Conservation (phyloP, 768 basidiomycete species). For the Nevesoporus exiguus region DNA sequence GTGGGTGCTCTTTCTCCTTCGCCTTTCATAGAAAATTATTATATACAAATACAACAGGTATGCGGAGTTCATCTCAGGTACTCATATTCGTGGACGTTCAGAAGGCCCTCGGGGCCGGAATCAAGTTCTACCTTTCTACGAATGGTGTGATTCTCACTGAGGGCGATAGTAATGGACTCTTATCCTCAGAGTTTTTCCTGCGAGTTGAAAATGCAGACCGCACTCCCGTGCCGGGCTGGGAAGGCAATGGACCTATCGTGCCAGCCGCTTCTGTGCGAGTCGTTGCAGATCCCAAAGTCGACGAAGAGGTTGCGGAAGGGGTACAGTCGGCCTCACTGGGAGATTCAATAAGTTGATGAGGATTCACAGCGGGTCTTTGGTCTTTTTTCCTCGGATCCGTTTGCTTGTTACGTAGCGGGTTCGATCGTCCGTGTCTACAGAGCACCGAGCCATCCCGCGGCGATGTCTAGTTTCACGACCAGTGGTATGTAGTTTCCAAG, state of each 20-base stretch:
- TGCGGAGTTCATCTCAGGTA: constrained; percentile 74
- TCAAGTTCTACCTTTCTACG: constrained; percentile 72
- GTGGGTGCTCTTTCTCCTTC: constrained; percentile 40
- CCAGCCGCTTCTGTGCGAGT: not conserved
- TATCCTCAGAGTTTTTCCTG: constrained; percentile 62
- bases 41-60: constrained; percentile 48
- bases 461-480: not conserved
- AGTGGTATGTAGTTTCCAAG: not conserved
- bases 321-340: not conserved
- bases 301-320: not conserved
- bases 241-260: constrained; percentile 2
- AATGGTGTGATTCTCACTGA: constrained; percentile 90
- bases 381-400: not conserved
- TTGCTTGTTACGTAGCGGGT: not conserved
- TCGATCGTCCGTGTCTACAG: not conserved
- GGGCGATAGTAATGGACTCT: constrained; percentile 62
- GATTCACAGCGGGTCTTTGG: not conserved
- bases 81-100: constrained; percentile 79
- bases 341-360: not conserved
- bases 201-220: constrained; percentile 53
- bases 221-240: constrained; percentile 23
- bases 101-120: constrained; percentile 62
- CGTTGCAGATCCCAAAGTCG: not conserved
- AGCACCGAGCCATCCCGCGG: not conserved
- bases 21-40: not conserved